phyloP scores from a whole-genome alignment of 2,329 filamentous ascomycete genomes.

The Cordyceps sp. region DNA sequence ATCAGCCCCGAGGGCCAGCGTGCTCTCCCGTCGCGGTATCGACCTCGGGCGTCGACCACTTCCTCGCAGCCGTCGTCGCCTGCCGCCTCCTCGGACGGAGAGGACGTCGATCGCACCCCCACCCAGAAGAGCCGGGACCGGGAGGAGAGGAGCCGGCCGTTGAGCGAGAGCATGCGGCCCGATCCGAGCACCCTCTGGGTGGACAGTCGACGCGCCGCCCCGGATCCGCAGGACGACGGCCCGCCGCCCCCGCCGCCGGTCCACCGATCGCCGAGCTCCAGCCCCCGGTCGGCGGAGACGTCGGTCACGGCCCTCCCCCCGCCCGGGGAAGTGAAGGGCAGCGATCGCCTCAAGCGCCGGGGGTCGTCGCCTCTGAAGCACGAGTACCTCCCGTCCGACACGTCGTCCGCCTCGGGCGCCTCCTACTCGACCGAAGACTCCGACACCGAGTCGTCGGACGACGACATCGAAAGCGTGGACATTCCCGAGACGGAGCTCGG shows the following conservation, averaged over 20 bases:
- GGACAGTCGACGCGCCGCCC: background rate
- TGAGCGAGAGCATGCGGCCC: slow-evolving; percentile 20
- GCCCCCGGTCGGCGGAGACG: slow-evolving; percentile 13
- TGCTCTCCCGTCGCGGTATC: slow-evolving; percentile 10
- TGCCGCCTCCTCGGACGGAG: background rate
- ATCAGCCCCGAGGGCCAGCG: slow-evolving; percentile 9
- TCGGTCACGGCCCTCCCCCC: slow-evolving; percentile 7
- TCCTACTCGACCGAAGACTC: slow-evolving; percentile 35
- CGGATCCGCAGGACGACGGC: slow-evolving; percentile 5
- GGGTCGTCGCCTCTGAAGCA: slow-evolving; percentile 92
- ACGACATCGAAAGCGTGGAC: slow-evolving; percentile 43
- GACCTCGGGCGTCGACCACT: slow-evolving; percentile 5
- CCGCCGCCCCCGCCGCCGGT: slow-evolving; percentile 34
- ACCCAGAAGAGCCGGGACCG: slow-evolving; percentile 12
- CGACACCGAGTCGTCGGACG: slow-evolving; percentile 28
- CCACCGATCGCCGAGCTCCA: slow-evolving; percentile 28
- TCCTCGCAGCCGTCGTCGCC: background rate
- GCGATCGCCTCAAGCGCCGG: slow-evolving; percentile 42
- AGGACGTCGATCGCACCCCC: slow-evolving; percentile 3
- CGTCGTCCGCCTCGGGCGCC: slow-evolving; percentile 39
- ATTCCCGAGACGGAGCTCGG: slow-evolving; percentile 41
- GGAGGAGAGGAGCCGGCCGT: slow-evolving; percentile 12
- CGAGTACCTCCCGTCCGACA: slow-evolving; percentile 78
- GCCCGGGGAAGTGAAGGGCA: slow-evolving; percentile 23
- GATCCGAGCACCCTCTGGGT: slow-evolving; percentile 16